A percentile compares a stretch with the other conserved stretches of the same genome.
Conservation (phyloP, 768 basidiomycete species). For the Termitomyces titanicus region DNA sequence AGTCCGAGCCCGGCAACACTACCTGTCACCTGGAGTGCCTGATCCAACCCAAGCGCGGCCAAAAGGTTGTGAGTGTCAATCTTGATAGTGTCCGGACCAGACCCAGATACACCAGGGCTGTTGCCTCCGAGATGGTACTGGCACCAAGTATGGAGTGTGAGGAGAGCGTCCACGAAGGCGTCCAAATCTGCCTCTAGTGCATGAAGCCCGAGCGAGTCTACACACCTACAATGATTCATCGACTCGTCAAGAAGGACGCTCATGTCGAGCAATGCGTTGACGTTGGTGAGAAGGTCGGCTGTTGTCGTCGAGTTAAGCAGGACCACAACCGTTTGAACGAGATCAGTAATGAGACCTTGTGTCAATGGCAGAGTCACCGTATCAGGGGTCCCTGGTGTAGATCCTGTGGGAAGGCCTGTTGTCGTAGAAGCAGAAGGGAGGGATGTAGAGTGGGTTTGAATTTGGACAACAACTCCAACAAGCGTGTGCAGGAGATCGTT, state of each 20-base stretch:
- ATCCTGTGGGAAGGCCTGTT: neutral
- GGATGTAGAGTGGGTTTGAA: conserved; percentile 10
- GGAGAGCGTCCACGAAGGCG: conserved; percentile 7
- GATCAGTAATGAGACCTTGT: conserved; percentile 7
- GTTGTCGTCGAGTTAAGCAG: conserved; percentile 12
- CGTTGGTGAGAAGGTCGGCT: conserved; percentile 6
- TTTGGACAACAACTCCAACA: conserved; percentile 8
- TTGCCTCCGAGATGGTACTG: neutral
- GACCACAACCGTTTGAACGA: conserved; percentile 10
- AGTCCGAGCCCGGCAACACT: conserved; percentile 9
- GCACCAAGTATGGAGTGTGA: conserved; percentile 12
- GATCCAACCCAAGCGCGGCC: conserved; percentile 12
- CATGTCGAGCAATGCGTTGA: conserved; percentile 8
- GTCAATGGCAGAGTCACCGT: neutral
- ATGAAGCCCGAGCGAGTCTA: conserved; percentile 9
- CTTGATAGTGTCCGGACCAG: conserved; percentile 5
- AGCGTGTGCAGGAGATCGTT: conserved; percentile 6
- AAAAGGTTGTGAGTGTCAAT: conserved; percentile 14
- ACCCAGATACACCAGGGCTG: neutral
- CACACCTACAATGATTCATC: conserved; percentile 11
- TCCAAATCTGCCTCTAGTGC: conserved; percentile 9
- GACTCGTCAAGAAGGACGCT: neutral
- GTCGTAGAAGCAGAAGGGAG: conserved; percentile 4
- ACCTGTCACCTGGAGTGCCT: conserved; percentile 7
- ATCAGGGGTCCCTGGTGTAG: neutral